Percentiles rank a stretch among this genome's conserved stretches.
These are phyloP conservation scores for Podila horticola DNA, from an alignment of 192 early-diverging fungal species.

Conservation along the genomic window DNA sequence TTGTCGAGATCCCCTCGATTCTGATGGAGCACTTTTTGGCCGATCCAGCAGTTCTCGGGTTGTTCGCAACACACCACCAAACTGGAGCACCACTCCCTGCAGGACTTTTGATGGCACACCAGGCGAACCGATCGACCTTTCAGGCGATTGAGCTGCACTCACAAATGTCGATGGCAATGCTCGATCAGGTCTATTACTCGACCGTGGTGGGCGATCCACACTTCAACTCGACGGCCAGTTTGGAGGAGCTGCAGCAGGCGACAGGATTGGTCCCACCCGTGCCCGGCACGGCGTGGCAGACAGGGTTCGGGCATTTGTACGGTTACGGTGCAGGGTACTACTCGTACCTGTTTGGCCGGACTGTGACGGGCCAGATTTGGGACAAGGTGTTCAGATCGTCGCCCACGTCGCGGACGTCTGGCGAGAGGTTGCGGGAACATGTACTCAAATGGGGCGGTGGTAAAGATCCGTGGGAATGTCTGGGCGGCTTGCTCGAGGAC, in stretches of 20 bases:
- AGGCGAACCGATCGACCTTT: constrained; percentile 64
- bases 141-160: constrained; percentile 83
- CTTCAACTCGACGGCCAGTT: constrained; percentile 67
- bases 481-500: constrained; percentile 73
- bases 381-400: constrained; percentile 71
- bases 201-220: constrained; percentile 37
- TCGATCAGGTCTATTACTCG: constrained; percentile 94
- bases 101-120: constrained; percentile 62
- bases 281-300: constrained; percentile 85
- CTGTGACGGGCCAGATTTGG: constrained; percentile 84
- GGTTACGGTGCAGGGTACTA: constrained; percentile 96
- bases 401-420: constrained; percentile 69
- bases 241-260: constrained; percentile 69
- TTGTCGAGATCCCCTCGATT: constrained; percentile 98
- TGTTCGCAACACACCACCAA: constrained; percentile 81
- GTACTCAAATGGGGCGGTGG: constrained; percentile 94
- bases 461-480: constrained; percentile 87
- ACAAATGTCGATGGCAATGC: constrained; percentile 90
- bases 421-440: constrained; percentile 76
- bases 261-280: constrained; percentile 78
- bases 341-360: constrained; percentile 90
- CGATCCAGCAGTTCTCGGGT: constrained; percentile 74
- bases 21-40: constrained; percentile 93
- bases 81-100: constrained; percentile 71
- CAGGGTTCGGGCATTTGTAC: constrained; percentile 91